phyloP scores from a whole-genome alignment of 257 asterid species.

The Solanum raphanifolium region DNA sequence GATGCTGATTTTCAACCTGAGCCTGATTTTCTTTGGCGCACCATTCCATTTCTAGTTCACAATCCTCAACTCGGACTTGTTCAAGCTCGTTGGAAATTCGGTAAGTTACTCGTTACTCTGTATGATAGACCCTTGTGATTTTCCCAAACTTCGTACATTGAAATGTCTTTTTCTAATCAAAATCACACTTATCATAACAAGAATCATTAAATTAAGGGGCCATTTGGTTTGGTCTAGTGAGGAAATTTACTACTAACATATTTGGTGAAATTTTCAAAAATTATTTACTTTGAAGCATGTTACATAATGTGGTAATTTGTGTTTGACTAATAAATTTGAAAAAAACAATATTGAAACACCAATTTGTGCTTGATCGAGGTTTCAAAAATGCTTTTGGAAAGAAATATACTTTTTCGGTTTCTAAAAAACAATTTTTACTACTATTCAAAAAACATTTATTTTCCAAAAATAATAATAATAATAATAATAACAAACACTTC shows the following conservation, averaged over 20 bases:
- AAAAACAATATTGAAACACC: not conserved
- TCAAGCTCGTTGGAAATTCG: slow-evolving; percentile 68
- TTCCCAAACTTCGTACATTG: not conserved
- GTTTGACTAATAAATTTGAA: not conserved
- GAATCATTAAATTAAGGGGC: not conserved
- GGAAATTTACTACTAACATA: not conserved
- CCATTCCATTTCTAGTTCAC: slow-evolving; percentile 46
- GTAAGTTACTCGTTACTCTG: slow-evolving; percentile 8
- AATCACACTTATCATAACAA: not conserved
- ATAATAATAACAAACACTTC: not conserved
- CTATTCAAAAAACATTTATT: not conserved
- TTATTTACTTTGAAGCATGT: not conserved
- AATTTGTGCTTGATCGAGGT: not conserved
- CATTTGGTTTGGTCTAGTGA: not conserved
- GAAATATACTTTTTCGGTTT: not conserved
- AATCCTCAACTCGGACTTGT: slow-evolving; percentile 45
- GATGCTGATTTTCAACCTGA: slow-evolving; percentile 73
- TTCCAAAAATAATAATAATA: not conserved
- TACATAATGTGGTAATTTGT: not conserved
- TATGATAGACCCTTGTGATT: no score
- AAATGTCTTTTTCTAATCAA: not conserved
- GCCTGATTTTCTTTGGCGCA: slow-evolving; percentile 36
- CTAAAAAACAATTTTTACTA: not conserved
- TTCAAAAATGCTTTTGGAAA: not conserved
- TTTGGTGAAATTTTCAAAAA: not conserved